Percentiles rank a stretch among this genome's conserved stretches.
phyloP scores from a whole-genome alignment of 2,329 filamentous ascomycete species.

The Aspergillus jensenii region DNA sequence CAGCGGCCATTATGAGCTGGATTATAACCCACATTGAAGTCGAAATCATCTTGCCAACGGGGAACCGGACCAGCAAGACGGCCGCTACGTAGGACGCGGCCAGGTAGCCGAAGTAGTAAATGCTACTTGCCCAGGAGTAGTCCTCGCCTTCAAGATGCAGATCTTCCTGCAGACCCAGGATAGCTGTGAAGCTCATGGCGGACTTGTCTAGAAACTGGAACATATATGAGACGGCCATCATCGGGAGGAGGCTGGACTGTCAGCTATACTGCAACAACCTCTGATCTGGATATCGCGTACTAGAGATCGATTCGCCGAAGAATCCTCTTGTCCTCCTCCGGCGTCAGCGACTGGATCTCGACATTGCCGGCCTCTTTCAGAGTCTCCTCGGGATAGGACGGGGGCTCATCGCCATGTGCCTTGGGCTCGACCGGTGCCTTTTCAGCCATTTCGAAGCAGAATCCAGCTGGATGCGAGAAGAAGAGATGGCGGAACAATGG shows the following conservation, averaged over 20 bases:
- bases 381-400: neutral
- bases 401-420: neutral
- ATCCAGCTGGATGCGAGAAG: too few species aligned
- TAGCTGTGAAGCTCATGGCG: neutral
- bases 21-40: slow-evolving; percentile 12
- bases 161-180: slow-evolving; percentile 23
- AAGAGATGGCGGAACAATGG: too few species aligned
- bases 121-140: slow-evolving; percentile 24
- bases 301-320: neutral
- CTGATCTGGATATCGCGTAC: neutral
- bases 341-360: neutral
- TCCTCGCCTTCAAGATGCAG: slow-evolving; percentile 25
- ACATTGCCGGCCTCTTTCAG: neutral
- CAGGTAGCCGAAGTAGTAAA: slow-evolving; percentile 30
- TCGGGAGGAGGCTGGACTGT: neutral
- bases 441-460: too few species aligned
- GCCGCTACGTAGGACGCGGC: slow-evolving; percentile 37
- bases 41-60: slow-evolving; percentile 30
- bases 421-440: too few species aligned
- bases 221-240: slow-evolving; percentile 1
- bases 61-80: slow-evolving; percentile 35
- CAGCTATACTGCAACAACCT: neutral
- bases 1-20: neutral
- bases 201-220: slow-evolving; percentile 5
- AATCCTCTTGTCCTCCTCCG: neutral